These are phyloP conservation scores for Rhodotorula babjevae DNA, from an alignment of 768 basidiomycete genomes.

Conservation along the genomic window DNA sequence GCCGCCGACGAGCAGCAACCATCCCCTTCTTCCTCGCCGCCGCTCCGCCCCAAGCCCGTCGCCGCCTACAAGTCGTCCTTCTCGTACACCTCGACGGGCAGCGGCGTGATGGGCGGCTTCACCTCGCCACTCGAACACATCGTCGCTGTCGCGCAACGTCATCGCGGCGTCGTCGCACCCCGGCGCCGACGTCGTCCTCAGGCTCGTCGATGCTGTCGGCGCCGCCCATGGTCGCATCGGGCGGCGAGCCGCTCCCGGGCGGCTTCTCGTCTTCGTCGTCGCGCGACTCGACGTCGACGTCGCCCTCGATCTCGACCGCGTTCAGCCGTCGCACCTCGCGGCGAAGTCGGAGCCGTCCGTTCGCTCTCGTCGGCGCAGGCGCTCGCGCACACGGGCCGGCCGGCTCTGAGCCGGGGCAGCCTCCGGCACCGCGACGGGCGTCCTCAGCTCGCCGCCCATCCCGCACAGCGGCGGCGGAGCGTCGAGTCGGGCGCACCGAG, in stretches of 20 bases:
- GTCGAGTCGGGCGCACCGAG: too few species aligned
- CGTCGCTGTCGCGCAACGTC: slow-evolving; percentile 3
- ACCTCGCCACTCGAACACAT: slow-evolving; percentile 25
- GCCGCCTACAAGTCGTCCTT: slow-evolving; percentile 20
- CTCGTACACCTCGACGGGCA: slow-evolving; percentile 21
- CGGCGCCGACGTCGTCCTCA: background rate
- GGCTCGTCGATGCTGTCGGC: too few species aligned
- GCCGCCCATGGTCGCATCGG: background rate
- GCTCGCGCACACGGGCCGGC: background rate
- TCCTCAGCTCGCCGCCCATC: background rate
- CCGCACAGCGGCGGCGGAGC: background rate
- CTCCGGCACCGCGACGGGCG: slow-evolving; percentile 10
- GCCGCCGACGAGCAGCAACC: background rate
- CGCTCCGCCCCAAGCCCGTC: background rate
- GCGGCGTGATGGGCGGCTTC: slow-evolving; percentile 20
- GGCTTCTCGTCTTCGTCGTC: too few species aligned
- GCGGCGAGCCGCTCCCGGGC: background rate
- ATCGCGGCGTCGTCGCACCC: too few species aligned
- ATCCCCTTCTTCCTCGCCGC: background rate
- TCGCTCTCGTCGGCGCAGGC: background rate
- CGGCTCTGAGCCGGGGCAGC: slow-evolving; percentile 19
- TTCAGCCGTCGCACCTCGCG: slow-evolving; percentile 20
- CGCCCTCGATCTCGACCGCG: background rate
- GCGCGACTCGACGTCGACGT: background rate
- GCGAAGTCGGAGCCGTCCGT: slow-evolving; percentile 13